Evolutionary conservation across 495 filamentous ascomycete species (phyloP).

Genomic region (Clohesyomyces aquaticus): DNA sequence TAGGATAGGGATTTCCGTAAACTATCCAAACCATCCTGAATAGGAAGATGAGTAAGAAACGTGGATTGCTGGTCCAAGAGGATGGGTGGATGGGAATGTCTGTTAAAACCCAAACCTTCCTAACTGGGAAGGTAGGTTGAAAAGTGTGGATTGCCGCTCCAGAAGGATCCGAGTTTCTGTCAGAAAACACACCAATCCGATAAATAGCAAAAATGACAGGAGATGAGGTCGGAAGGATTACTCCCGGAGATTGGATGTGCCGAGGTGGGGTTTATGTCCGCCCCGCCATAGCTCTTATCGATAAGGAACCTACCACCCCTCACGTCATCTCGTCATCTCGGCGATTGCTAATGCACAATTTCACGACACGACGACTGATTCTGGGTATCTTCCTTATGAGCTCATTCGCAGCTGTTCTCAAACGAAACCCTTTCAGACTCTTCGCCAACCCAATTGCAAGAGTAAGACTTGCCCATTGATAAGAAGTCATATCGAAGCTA

Average conservation of each 20-base stretch:
- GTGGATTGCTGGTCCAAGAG: no score
- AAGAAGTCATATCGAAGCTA: conserved; percentile 7
- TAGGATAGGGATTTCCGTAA: no score
- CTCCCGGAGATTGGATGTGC: neutral
- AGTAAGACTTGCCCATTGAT: conserved; percentile 6
- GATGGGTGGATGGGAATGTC: no score
- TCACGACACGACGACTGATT: conserved; percentile 1
- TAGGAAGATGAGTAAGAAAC: no score
- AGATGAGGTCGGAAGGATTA: neutral
- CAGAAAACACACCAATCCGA: no score
- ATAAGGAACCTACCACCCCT: neutral
- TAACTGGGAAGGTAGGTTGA: no score
- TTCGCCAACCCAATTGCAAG: conserved; percentile 17
- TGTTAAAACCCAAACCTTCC: no score
- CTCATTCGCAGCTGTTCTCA: conserved; percentile 28
- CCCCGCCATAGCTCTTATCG: neutral
- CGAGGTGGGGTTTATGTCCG: neutral
- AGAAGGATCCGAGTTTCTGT: no score
- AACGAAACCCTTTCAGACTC: conserved; percentile 15
- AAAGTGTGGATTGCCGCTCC: no score
- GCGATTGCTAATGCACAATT: neutral
- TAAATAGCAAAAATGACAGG: neutral
- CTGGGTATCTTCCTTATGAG: conserved; percentile 36
- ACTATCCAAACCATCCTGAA: no score
- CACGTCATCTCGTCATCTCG: conserved; percentile 1